These are phyloP conservation scores for Phragmites australis DNA, from an alignment of 176 grass and related monocot genomes.

Conservation along the genomic window DNA sequence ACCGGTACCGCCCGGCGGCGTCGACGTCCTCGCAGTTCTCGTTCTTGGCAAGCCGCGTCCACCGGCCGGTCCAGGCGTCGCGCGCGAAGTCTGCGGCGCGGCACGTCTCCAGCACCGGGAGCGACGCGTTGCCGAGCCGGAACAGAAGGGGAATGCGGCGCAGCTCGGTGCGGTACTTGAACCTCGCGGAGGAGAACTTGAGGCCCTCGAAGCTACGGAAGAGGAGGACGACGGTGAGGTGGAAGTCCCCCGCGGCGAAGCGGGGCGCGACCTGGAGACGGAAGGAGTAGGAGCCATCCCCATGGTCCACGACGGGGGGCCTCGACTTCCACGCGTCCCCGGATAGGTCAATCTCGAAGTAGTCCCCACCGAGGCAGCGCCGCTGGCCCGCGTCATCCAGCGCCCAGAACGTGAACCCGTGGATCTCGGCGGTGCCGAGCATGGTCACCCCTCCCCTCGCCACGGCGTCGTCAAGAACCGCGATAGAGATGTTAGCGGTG, in stretches of 20 bases:
- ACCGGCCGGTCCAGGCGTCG: slow-evolving; percentile 72
- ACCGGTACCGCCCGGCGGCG: slow-evolving; percentile 70
- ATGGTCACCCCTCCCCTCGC: background rate
- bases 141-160: slow-evolving; percentile 53
- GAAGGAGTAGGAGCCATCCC: slow-evolving; percentile 91
- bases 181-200: slow-evolving; percentile 79
- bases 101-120: slow-evolving; percentile 56
- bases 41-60: slow-evolving; percentile 76
- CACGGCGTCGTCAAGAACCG: slow-evolving; percentile 29
- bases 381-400: slow-evolving; percentile 54
- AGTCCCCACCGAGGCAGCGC: slow-evolving; percentile 89
- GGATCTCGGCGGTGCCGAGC: slow-evolving; percentile 55
- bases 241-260: slow-evolving; percentile 60
- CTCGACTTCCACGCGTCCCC: slow-evolving; percentile 75
- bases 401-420: slow-evolving; percentile 65
- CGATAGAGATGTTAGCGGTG: slow-evolving; percentile 67
- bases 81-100: slow-evolving; percentile 52
- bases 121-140: slow-evolving; percentile 33
- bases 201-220: slow-evolving; percentile 91
- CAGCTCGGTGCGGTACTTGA: slow-evolving; percentile 71
- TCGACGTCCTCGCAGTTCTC: slow-evolving; percentile 56
- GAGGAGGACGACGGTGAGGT: slow-evolving; percentile 76
- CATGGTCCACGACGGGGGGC: slow-evolving; percentile 66
- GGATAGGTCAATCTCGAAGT: slow-evolving; percentile 92
- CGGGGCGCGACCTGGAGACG: slow-evolving; percentile 70